Percentiles rank a stretch among this genome's conserved stretches.
phyloP scores from a whole-genome alignment of 1,284 basidiomycete genomes.

The Termitomyces sp. region DNA sequence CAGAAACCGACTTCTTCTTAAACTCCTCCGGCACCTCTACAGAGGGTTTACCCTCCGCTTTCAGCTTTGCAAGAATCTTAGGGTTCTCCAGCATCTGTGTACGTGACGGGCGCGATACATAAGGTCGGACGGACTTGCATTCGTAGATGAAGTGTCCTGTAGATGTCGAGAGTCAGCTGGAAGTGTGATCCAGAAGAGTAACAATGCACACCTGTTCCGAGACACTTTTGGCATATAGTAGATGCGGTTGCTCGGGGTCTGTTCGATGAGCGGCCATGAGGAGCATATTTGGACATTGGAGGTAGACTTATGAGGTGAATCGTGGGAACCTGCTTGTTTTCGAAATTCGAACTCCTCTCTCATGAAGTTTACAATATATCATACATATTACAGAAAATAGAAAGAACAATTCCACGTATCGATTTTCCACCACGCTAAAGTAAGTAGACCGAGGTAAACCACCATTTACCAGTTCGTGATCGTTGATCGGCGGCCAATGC shows the following conservation, averaged over 20 bases:
- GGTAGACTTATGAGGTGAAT: slow-evolving; percentile 1
- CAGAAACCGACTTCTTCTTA: slow-evolving; percentile 56
- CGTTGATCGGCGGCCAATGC: no score
- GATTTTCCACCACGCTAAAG: no score
- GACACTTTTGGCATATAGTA: slow-evolving; percentile 77
- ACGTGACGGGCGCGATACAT: slow-evolving; percentile 71
- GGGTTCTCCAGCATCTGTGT: slow-evolving; percentile 76
- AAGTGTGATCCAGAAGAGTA: background rate
- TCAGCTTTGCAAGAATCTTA: slow-evolving; percentile 54
- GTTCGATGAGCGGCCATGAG: slow-evolving; percentile 55
- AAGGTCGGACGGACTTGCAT: slow-evolving; percentile 69
- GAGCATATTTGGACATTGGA: slow-evolving; percentile 76
- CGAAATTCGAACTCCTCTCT: background rate
- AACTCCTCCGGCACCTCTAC: slow-evolving; percentile 79
- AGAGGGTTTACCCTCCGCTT: slow-evolving; percentile 59
- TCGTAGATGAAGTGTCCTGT: slow-evolving; percentile 76
- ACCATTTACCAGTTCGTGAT: no score
- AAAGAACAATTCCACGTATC: no score
- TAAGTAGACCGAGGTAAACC: no score
- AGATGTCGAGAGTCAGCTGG: background rate
- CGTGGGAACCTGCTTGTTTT: background rate
- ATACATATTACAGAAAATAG: no score
- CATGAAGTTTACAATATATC: no score
- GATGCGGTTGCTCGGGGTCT: slow-evolving; percentile 55
- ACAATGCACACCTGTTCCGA: slow-evolving; percentile 56